These are phyloP conservation scores for Hortiboletus campestris DNA, from an alignment of 768 basidiomycete species.

Conservation along the genomic window DNA sequence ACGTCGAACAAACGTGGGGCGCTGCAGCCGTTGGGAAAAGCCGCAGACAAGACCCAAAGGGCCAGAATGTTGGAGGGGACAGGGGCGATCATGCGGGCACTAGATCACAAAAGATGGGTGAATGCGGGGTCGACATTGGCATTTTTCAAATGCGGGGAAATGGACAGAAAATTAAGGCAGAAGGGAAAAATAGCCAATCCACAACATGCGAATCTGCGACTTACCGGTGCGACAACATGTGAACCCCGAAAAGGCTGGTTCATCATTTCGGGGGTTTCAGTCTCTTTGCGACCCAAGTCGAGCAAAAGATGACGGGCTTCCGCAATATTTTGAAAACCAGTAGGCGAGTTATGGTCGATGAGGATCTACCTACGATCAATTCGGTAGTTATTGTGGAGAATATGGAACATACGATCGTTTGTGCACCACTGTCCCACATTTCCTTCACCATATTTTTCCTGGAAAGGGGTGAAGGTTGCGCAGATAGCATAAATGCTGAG, in stretches of 20 bases:
- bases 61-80: constrained; percentile 70
- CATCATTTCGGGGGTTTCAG: constrained; percentile 44
- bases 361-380: constrained; percentile 54
- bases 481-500: constrained; percentile 84
- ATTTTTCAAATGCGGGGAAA: constrained; percentile 21
- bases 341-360: constrained; percentile 76
- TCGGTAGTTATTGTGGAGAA: background rate
- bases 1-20: constrained; percentile 78
- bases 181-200: background rate
- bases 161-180: background rate
- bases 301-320: constrained; percentile 77
- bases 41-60: constrained; percentile 61
- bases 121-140: constrained; percentile 1
- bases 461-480: constrained; percentile 57
- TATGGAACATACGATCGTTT: constrained; percentile 56
- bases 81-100: constrained; percentile 89
- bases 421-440: constrained; percentile 92
- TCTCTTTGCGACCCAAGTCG: constrained; percentile 56
- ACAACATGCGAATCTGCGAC: constrained; percentile 24
- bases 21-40: constrained; percentile 84
- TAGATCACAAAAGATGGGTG: constrained; percentile 29
- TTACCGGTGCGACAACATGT: constrained; percentile 87
- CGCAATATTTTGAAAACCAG: constrained; percentile 76
- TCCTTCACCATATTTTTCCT: constrained; percentile 70
- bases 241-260: constrained; percentile 48